These are phyloP conservation scores for Paramecium tetraurelia DNA, from an alignment of 73 alveolate species.

Conservation along the genomic window DNA sequence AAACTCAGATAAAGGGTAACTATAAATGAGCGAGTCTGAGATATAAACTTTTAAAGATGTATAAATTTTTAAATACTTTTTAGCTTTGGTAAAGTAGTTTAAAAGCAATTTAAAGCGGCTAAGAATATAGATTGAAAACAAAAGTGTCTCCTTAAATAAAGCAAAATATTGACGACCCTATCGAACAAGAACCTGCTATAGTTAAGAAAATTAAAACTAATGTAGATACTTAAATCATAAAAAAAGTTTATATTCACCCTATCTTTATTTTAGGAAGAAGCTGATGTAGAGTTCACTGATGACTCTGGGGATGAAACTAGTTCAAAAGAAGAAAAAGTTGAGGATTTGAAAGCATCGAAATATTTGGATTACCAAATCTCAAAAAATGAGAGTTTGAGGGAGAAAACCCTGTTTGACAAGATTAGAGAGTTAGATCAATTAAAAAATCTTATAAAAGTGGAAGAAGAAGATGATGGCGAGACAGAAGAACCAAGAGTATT, in stretches of 20 bases:
- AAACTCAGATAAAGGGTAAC: neutral
- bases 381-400: neutral
- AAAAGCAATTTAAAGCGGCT: neutral
- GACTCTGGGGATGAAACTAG: neutral
- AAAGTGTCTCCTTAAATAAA: neutral
- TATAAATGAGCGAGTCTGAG: conserved; percentile 20
- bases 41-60: neutral
- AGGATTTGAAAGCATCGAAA: neutral
- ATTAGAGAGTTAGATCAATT: neutral
- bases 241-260: neutral
- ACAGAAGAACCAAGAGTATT: neutral
- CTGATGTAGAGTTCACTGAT: neutral
- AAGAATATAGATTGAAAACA: neutral
- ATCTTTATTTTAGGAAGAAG: neutral
- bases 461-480: neutral
- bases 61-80: neutral
- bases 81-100: neutral
- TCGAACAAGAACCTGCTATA: neutral
- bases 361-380: neutral
- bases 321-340: neutral
- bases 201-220: neutral
- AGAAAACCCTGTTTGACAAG: neutral
- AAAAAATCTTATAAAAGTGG: neutral
- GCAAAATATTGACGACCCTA: neutral
- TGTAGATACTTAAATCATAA: neutral